Base-by-base conservation (phyloP, 345 rosid species). In the Garcia nutans region DNA sequence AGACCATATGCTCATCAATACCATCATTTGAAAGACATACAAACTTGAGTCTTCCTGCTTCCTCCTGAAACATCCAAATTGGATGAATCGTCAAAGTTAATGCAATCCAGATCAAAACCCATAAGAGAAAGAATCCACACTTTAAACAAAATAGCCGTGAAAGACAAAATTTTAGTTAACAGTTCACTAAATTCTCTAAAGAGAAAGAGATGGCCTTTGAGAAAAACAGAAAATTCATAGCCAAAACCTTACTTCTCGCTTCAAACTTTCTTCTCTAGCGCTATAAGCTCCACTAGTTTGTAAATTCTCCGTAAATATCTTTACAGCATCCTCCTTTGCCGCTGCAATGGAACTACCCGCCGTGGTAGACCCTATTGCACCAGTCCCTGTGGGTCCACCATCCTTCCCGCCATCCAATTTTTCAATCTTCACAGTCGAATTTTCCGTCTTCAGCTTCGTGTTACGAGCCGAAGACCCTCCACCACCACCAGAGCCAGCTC, bases 251-350 rank as follows among this genome's bases (percentile, higher is more conserved):
- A 92, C 99, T 92, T 96, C 99, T 86, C 90, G 84, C 81, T 89
- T 96, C 85, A 96, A 83, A 81, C 78, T 79, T 85, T 93, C 99
- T 86, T 96, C 99, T 84, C 99, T 88, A 1, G 97, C 97, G 78
- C 91, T 90, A 80, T 96, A 96, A 78, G 99, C 99, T 2, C 99
- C 99, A 66, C 96, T 91, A 8, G 97, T 90, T 91, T 96, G 99
- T 62, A 93, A 71, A 85, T 93, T 93, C 81, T 93, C 99, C 0
- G 98, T 89, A 83, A 92, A 85, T 80, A 91, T 87, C 89, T 92
- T 92, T 73, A 84, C 88, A 20, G 89, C 82, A 61, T 91, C 99
- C 74, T 93, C 99, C 84, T 90, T 96, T 1, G 82, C 93, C 9
- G 86, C 77, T 11, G 87, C 76, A 11, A 76, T 58, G 11, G 92